Base-by-base conservation (phyloP, 371 early-diverging fungal species). In the Chytridium lagenaria region DNA sequence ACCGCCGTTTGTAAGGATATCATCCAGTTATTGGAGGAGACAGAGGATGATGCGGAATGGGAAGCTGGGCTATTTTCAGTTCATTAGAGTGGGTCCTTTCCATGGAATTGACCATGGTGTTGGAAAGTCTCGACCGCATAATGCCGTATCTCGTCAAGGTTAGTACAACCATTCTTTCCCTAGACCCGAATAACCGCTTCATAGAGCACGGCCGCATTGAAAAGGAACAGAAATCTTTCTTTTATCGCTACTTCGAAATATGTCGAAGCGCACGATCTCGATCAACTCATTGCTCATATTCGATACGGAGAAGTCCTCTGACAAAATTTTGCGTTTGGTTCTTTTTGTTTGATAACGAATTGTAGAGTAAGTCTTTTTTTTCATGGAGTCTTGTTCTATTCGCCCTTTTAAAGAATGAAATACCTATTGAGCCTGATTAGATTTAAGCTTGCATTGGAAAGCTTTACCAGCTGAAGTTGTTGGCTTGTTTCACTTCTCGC, bases 251-350 rank as follows among this genome's bases (percentile, higher is more conserved):
- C 3, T 61, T 16, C 61, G 36, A 37, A 61, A 28, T 10, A 15
- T 34, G 30, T 61, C 61, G 10, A 61, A 26, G 61, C 61, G 3
- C 61, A 61, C 61, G 37, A 61, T 7, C 61, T 61, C 12, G 61
- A 61, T 31, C 61, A 61, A 34, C 36, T 61, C 10, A 12, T 61
- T 5, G 44, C 19, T 44, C 44, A 44, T 12, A 19, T 44, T 44
- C 44, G n/a, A n/a, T n/a, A n/a, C n/a, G n/a, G n/a, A n/a, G n/a
- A n/a, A n/a, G n/a, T n/a, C n/a, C n/a, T n/a, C n/a, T n/a, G n/a
- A n/a, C n/a, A 44, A 19, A 19, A 44, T 7, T 44, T 44, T 44
- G 44, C 7, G 44, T 44, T 44, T 44, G 44, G 44, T n/a, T n/a
- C n/a, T n/a, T n/a, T n/a, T n/a, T n/a, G n/a, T n/a, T n/a, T n/a